Evolutionary conservation across 495 filamentous ascomycete species (phyloP).

Genomic region (Tuber umbilicatum): DNA sequence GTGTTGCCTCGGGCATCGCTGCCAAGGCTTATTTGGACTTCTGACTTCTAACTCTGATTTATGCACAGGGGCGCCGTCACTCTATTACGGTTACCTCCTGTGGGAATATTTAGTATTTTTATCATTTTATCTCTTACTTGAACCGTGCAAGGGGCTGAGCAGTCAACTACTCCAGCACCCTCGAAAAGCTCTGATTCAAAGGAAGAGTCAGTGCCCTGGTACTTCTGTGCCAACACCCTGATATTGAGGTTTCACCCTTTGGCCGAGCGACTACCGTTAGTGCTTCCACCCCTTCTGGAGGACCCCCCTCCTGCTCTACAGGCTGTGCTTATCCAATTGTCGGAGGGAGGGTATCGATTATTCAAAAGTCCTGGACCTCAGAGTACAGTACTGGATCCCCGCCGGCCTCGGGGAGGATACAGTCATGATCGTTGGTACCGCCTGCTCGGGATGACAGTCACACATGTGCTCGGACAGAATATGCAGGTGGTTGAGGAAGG

Average conservation of each 20-base stretch:
- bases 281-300: slow-evolving; percentile 71
- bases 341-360: slow-evolving; percentile 77
- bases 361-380: slow-evolving; percentile 70
- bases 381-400: slow-evolving; percentile 75
- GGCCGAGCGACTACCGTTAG: slow-evolving; percentile 54
- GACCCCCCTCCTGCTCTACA: slow-evolving; percentile 65
- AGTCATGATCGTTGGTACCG: slow-evolving; percentile 89
- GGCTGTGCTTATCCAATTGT: slow-evolving; percentile 65
- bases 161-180: not conserved
- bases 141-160: no score
- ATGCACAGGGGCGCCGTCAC: no score
- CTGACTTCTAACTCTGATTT: no score
- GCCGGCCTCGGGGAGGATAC: slow-evolving; percentile 79
- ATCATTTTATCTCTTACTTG: no score
- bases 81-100: no score
- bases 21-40: no score
- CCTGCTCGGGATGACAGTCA: slow-evolving; percentile 84
- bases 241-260: slow-evolving; percentile 46
- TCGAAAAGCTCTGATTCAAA: not conserved
- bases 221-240: slow-evolving; percentile 62
- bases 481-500: slow-evolving; percentile 73
- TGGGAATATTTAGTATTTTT: no score
- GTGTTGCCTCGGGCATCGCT: no score
- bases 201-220: slow-evolving; percentile 62
- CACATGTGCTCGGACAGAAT: slow-evolving; percentile 86